These are phyloP conservation scores for Filobasidium wieringae DNA, from an alignment of 768 basidiomycete species.

Conservation along the genomic window DNA sequence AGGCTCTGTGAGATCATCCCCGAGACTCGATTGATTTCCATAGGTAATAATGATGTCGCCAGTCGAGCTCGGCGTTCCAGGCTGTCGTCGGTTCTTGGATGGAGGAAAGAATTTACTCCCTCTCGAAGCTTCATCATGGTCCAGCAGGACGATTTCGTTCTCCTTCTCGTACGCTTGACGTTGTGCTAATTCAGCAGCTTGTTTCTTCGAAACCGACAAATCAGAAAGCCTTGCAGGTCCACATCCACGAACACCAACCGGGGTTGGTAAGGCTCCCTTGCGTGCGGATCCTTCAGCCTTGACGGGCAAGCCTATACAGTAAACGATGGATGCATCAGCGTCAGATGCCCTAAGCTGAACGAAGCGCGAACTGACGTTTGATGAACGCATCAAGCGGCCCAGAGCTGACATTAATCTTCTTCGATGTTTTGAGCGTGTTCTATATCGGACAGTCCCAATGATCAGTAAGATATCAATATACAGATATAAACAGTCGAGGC, in stretches of 20 bases:
- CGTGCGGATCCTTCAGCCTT: neutral
- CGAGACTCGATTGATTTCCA: neutral
- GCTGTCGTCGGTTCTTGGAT: neutral
- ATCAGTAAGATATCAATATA: too few species aligned
- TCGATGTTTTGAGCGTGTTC: constrained; percentile 16
- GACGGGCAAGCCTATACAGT: neutral
- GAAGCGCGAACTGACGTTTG: constrained; percentile 21
- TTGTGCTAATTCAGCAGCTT: neutral
- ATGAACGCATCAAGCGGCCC: constrained; percentile 34
- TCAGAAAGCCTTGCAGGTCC: constrained; percentile 32
- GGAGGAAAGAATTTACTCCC: neutral
- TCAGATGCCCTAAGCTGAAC: neutral
- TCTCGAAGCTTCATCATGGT: neutral
- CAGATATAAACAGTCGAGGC: too few species aligned
- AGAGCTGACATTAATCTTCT: constrained; percentile 16
- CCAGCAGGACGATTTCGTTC: neutral
- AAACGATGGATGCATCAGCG: neutral
- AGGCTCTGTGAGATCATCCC: neutral
- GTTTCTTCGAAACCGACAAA: constrained; percentile 4
- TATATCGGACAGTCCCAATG: neutral
- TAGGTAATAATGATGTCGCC: neutral
- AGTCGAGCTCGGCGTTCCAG: neutral
- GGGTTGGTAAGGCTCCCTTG: constrained; percentile 17
- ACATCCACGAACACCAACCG: constrained; percentile 24
- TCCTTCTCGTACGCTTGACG: neutral